Conservation (phyloP, 2,329 filamentous ascomycete genomes). For the Dothistroma pini region DNA sequence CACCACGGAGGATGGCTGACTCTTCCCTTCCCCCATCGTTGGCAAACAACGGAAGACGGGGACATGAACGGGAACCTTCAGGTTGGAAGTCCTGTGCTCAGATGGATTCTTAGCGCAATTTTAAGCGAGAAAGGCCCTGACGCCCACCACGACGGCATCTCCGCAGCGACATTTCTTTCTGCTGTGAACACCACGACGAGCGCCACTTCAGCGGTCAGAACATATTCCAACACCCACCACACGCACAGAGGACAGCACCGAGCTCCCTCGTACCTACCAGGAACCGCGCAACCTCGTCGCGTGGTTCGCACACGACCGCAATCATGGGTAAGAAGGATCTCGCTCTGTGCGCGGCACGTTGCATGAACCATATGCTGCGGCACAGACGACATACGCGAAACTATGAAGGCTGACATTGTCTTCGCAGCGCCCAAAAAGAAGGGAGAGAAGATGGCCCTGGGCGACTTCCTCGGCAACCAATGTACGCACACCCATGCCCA, state of each 20-base stretch:
- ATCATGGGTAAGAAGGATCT: constrained; percentile 53
- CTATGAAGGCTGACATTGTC: constrained; percentile 20
- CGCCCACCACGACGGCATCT: constrained; percentile 1
- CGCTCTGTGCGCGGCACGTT: constrained; percentile 11
- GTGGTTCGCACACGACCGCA: constrained; percentile 43
- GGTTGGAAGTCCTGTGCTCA: not conserved
- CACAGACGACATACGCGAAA: constrained; percentile 1
- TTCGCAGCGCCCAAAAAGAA: constrained; percentile 68
- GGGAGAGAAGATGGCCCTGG: constrained; percentile 94
- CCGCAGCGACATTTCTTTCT: constrained; percentile 1
- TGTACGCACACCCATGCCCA: constrained; percentile 51
- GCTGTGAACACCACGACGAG: constrained; percentile 5
- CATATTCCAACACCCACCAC: constrained; percentile 4
- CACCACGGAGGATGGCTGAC: constrained; percentile 4
- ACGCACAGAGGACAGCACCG: constrained; percentile 8
- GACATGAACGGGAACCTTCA: not conserved
- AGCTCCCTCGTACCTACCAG: constrained; percentile 6
- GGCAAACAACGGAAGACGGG: constrained; percentile 1
- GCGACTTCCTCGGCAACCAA: constrained; percentile 89
- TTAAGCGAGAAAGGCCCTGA: not conserved
- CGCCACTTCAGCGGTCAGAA: constrained; percentile 14
- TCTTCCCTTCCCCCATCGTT: constrained; percentile 12
- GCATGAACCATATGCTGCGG: constrained; percentile 3
- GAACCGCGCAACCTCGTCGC: constrained; percentile 16
- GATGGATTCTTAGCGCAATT: not conserved